Evolutionary conservation across 768 basidiomycete genomes (phyloP).

Genomic region (Royoungia palumana): DNA sequence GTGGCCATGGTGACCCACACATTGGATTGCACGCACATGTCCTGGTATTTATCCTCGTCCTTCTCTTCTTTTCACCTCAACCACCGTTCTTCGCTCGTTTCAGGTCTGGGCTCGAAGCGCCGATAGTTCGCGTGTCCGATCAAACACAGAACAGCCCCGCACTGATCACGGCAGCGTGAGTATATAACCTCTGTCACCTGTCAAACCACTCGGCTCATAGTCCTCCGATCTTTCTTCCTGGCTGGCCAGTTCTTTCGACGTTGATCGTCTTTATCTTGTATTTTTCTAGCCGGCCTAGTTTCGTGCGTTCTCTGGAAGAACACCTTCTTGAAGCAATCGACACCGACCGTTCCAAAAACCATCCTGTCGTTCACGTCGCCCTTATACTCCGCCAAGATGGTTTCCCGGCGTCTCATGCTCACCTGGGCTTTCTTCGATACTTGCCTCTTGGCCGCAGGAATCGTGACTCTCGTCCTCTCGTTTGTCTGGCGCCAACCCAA

Average conservation of each 20-base stretch:
- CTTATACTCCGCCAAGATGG: conserved; percentile 43
- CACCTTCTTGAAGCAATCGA: conserved; percentile 15
- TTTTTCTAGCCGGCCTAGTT: conserved; percentile 42
- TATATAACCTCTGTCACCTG: conserved; percentile 11
- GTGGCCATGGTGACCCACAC: conserved; percentile 23
- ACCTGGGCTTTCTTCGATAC: conserved; percentile 73
- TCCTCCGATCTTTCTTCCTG: conserved; percentile 19
- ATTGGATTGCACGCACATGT: too few species aligned
- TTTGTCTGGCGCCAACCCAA: conserved; percentile 67
- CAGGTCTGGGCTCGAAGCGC: background rate
- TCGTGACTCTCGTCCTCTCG: conserved; percentile 61
- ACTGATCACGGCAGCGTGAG: conserved; percentile 1
- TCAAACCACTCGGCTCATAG: background rate
- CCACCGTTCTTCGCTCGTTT: background rate
- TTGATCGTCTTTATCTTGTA: conserved; percentile 60
- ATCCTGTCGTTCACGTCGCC: conserved; percentile 6
- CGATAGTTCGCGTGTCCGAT: background rate
- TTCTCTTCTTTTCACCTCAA: background rate
- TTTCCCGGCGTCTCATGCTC: conserved; percentile 65
- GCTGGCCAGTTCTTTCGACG: conserved; percentile 53
- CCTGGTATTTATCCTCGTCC: background rate
- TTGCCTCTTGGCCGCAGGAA: conserved; percentile 67
- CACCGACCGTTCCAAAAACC: conserved; percentile 6
- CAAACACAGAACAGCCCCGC: background rate
- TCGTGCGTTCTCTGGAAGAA: conserved; percentile 54